Evolutionary conservation across 2,329 filamentous ascomycete species (phyloP).

Genomic region (Iodosphaeria phyllophila): DNA sequence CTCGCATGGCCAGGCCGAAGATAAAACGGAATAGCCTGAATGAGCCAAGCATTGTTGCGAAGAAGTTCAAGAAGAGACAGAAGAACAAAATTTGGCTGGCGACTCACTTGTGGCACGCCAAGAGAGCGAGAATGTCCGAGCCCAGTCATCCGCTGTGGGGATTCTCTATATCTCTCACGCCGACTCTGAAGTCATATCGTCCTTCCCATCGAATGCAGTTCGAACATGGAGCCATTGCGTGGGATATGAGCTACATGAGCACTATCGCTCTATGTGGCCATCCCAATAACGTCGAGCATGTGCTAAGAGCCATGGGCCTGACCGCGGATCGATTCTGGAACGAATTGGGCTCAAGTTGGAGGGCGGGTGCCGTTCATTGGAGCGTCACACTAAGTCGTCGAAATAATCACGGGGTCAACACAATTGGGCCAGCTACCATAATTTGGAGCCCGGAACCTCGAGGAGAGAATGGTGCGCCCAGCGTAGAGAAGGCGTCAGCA

Average conservation of each 20-base stretch:
- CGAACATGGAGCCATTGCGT: constrained; percentile 60
- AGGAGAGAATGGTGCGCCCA: constrained; percentile 5
- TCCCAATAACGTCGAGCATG: constrained; percentile 39
- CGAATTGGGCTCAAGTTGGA: constrained; percentile 49
- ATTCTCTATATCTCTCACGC: constrained; percentile 69
- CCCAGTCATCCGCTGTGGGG: constrained; percentile 72
- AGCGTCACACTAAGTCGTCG: constrained; percentile 32
- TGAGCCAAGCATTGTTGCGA: constrained; percentile 29
- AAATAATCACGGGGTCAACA: constrained; percentile 27
- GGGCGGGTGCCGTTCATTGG: constrained; percentile 29
- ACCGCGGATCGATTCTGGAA: constrained; percentile 42
- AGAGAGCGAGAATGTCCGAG: constrained; percentile 73
- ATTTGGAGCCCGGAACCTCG: constrained; percentile 46
- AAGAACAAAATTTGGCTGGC: constrained; percentile 83
- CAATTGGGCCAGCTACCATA: constrained; percentile 54
- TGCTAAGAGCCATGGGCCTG: constrained; percentile 49
- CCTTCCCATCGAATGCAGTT: constrained; percentile 67
- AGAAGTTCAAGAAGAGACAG: constrained; percentile 72
- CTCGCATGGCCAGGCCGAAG: constrained; percentile 35
- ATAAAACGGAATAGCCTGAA: constrained; percentile 54
- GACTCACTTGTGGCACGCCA: constrained; percentile 86
- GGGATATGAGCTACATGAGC: constrained; percentile 90
- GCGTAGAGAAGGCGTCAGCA: constrained; percentile 7
- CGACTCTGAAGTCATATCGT: constrained; percentile 78
- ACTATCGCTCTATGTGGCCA: constrained; percentile 63